Percentiles rank a stretch among this genome's conserved stretches.
Conservation (phyloP, 2,329 filamentous ascomycete species). For the Kalaharituber pfeilii region DNA sequence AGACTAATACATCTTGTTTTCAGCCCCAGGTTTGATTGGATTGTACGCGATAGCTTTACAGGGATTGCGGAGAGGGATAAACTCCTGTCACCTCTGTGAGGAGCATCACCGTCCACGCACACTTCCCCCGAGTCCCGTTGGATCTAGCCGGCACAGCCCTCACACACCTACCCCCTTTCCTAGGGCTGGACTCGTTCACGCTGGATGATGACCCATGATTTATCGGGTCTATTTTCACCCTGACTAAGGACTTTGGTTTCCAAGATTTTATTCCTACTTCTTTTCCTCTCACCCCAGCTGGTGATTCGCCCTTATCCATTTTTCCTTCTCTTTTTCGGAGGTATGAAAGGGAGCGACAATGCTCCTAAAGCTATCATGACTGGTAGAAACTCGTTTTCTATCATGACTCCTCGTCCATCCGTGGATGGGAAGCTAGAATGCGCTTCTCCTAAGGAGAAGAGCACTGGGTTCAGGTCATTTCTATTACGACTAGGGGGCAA, state of each 20-base stretch:
- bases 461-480: conserved; percentile 14
- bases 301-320: background rate
- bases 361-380: background rate
- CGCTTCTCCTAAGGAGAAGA: background rate
- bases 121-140: no score
- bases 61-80: background rate
- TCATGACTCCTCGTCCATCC: background rate
- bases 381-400: background rate
- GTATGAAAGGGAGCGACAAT: background rate
- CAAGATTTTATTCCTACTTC: background rate
- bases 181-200: background rate
- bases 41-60: background rate
- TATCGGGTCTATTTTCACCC: background rate
- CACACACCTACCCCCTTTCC: background rate
- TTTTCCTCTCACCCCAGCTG: background rate
- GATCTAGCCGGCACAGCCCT: no score
- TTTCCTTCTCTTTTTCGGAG: background rate
- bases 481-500: conserved; percentile 16
- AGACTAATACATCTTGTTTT: background rate
- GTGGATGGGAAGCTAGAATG: background rate
- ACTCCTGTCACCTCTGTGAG: background rate
- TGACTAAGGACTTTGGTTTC: no score
- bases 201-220: background rate
- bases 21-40: background rate
- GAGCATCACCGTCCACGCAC: background rate